Evolutionary conservation across 2,329 filamentous ascomycete genomes (phyloP), one percentile per base, ranked within the genome.

Genomic region (Gliomastix tumulicola): DNA sequence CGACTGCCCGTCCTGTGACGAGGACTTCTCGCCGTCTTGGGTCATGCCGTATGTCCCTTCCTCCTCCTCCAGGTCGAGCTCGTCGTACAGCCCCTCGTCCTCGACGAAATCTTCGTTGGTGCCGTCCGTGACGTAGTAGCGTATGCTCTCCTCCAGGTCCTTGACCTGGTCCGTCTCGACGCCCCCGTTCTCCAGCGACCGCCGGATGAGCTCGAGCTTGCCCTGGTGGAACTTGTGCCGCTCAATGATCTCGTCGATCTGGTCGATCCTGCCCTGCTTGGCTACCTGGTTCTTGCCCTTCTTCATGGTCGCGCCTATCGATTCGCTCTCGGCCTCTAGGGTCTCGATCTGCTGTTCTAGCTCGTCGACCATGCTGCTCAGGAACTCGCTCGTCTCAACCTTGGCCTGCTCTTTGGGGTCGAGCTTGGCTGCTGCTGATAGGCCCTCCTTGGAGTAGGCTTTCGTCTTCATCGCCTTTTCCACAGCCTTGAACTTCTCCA

Each of bases 401-500:
- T 95, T 94, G 58, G 94, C 90, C 60, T 94, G 88, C 61, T 97
- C 92, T 59, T 89, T 94, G n/a, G 92, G 92, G 65, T 98, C 92
- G 45, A 97, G 75, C 63, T 94, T 94, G 35, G 88, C 82, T 19
- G 88, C 88, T 36, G 90, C 86, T 45, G 87, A 92, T 46, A 98
- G 68, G 31, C 92, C 92, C 65, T 97, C 92, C 71, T 98, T 97
- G 44, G 92, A 97, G 66, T 95, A 98, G 43, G 92, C 92, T 64
- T 98, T 98, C 39, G 92, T 98, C 73, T 98, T 98, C 92, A 98
- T 97, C 55, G 95, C 92, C 71, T 98, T 98, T 65, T 98, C 92
- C 36, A 98, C 92, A n/a, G 89, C 90, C 69, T 98, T 98, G 77
- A 98, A 98, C 54, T 88, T 88, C 67, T 98, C 92, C 92, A 98